phyloP scores from a whole-genome alignment of 352 stramenopile species.

The Phytophthora vignae region DNA sequence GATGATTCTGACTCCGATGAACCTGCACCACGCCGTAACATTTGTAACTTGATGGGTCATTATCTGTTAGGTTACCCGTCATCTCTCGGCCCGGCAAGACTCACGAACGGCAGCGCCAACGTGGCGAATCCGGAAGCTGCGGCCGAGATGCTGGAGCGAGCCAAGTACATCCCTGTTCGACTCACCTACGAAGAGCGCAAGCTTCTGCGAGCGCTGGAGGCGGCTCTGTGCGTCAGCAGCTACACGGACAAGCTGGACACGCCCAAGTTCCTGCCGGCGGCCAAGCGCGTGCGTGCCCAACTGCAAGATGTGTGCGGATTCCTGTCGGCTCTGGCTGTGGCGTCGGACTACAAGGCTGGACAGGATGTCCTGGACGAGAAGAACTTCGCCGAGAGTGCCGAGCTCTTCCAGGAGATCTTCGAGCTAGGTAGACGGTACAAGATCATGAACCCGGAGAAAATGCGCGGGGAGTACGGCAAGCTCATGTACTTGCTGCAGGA shows the following conservation, averaged over 20 bases:
- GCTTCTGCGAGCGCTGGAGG: slow-evolving; percentile 94
- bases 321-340: slow-evolving; percentile 92
- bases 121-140: slow-evolving; percentile 24
- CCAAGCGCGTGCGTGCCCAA: slow-evolving; percentile 89
- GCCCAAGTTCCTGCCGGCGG: slow-evolving; percentile 59
- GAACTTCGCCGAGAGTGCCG: slow-evolving; percentile 89
- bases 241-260: slow-evolving; percentile 95
- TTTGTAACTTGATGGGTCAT: slow-evolving; percentile 91
- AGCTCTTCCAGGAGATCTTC: slow-evolving; percentile 93
- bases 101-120: slow-evolving; percentile 23
- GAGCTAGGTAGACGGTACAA: slow-evolving; percentile 97
- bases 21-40: slow-evolving; percentile 67
- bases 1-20: slow-evolving; percentile 52
- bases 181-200: slow-evolving; percentile 96
- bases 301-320: slow-evolving; percentile 93
- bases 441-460: slow-evolving; percentile 99
- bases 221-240: slow-evolving; percentile 92
- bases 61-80: slow-evolving; percentile 82
- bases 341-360: slow-evolving; percentile 89
- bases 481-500: slow-evolving; percentile 96
- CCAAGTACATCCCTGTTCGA: slow-evolving; percentile 97
- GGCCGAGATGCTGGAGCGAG: slow-evolving; percentile 85
- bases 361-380: slow-evolving; percentile 90
- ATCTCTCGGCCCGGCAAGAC: slow-evolving; percentile 31
- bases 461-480: slow-evolving; percentile 97